phyloP scores from a whole-genome alignment of 2,329 filamentous ascomycete genomes.

The Penicillium hesseltinei region DNA sequence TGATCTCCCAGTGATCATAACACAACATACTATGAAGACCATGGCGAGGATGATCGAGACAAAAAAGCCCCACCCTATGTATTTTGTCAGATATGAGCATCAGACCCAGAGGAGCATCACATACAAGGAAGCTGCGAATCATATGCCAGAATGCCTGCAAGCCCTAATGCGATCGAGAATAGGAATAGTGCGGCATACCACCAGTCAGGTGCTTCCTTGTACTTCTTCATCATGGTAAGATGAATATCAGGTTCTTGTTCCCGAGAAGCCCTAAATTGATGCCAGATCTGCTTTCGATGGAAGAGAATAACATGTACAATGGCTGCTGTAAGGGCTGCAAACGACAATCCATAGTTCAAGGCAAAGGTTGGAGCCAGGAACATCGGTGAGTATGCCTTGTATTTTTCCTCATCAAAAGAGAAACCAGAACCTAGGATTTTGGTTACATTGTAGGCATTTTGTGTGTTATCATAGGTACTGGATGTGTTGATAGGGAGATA shows the following conservation, averaged over 20 bases:
- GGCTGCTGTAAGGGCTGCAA: conserved; percentile 35
- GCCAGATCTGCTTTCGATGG: conserved; percentile 35
- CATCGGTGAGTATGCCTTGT: conserved; percentile 38
- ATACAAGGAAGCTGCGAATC: conserved; percentile 22
- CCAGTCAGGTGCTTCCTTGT: conserved; percentile 48
- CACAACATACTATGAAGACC: conserved; percentile 20
- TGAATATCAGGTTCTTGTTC: conserved; percentile 53
- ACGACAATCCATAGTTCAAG: conserved; percentile 39
- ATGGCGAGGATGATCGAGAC: conserved; percentile 21
- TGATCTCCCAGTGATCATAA: neutral
- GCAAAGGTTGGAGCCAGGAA: conserved; percentile 38
- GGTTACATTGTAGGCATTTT: conserved; percentile 33
- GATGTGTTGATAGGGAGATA: conserved; percentile 38
- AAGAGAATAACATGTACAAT: conserved; percentile 34
- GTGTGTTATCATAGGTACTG: conserved; percentile 37
- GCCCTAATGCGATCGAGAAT: conserved; percentile 32
- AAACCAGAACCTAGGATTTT: conserved; percentile 30
- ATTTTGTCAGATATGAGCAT: conserved; percentile 1
- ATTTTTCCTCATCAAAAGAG: conserved; percentile 34
- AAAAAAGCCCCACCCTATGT: conserved; percentile 24
- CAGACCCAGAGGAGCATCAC: neutral
- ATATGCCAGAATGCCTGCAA: conserved; percentile 25
- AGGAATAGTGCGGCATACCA: conserved; percentile 52
- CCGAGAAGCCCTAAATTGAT: conserved; percentile 28
- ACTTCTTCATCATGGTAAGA: conserved; percentile 63